Conservation (phyloP, 495 filamentous ascomycete species). For the Penicillium diatomitis region DNA sequence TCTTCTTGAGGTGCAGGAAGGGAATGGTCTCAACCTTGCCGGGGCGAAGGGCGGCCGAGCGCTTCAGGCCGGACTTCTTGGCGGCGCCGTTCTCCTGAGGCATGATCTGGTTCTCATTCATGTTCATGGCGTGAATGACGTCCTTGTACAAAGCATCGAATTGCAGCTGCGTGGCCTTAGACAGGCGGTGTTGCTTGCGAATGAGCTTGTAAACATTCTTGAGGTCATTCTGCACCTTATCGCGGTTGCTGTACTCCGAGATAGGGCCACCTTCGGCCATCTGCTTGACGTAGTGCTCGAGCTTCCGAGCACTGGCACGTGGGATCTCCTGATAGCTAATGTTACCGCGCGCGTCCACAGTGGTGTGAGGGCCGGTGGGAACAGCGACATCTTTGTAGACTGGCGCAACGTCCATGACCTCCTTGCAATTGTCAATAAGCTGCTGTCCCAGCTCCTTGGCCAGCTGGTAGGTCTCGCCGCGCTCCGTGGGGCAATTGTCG, state of each 20-base stretch:
- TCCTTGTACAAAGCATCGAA: constrained; percentile 92
- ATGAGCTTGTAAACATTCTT: constrained; percentile 94
- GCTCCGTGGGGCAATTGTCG: constrained; percentile 94
- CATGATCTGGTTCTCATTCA: constrained; percentile 97
- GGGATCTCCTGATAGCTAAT: constrained; percentile 82
- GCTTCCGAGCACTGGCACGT: constrained; percentile 84
- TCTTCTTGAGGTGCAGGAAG: constrained; percentile 94
- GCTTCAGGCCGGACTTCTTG: constrained; percentile 51
- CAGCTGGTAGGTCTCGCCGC: constrained; percentile 93
- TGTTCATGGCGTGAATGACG: constrained; percentile 81
- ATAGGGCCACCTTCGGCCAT: constrained; percentile 99
- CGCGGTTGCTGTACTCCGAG: constrained; percentile 95
- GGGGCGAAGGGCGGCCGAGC: constrained; percentile 51
- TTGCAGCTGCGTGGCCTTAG: constrained; percentile 87
- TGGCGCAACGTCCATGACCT: constrained; percentile 71
- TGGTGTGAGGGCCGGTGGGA: constrained; percentile 85
- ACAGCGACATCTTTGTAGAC: constrained; percentile 92
- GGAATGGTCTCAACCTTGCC: constrained; percentile 96
- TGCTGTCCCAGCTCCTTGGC: constrained; percentile 92
- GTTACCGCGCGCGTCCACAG: constrained; percentile 80
- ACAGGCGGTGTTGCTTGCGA: constrained; percentile 91
- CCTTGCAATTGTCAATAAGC: constrained; percentile 95
- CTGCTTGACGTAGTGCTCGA: constrained; percentile 97
- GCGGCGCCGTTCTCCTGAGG: constrained; percentile 63
- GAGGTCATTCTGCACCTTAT: constrained; percentile 94